A percentile compares a stretch with the other conserved stretches of the same genome.
Conservation (phyloP, 495 filamentous ascomycete genomes). For the Polyplosphaeria fusca region DNA sequence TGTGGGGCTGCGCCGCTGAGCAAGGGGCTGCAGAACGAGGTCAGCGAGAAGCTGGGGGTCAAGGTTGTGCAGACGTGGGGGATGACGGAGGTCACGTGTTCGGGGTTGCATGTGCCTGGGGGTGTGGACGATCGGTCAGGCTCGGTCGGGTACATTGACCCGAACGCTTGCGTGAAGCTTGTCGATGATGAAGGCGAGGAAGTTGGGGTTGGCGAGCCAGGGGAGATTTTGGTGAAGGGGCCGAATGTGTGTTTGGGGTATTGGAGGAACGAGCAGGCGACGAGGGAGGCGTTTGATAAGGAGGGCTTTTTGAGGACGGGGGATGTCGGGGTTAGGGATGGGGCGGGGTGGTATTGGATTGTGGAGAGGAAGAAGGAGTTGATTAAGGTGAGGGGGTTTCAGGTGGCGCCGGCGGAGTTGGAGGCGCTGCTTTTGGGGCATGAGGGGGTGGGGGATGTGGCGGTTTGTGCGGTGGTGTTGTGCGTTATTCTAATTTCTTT, state of each 20-base stretch:
- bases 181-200: constrained; percentile 41
- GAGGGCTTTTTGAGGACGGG: constrained; percentile 43
- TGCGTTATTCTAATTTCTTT: constrained; percentile 8
- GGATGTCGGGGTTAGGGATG: constrained; percentile 39
- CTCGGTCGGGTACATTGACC: constrained; percentile 41
- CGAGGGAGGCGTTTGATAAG: constrained; percentile 39
- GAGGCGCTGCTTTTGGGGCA: constrained; percentile 47
- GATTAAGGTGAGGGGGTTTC: constrained; percentile 48
- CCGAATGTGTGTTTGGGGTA: constrained; percentile 45
- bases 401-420: constrained; percentile 51
- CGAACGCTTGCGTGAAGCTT: constrained; percentile 39
- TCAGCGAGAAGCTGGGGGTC: constrained; percentile 35
- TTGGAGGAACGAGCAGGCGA: constrained; percentile 42
- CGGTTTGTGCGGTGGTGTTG: constrained; percentile 40
- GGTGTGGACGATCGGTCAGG: constrained; percentile 38
- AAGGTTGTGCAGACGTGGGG: constrained; percentile 44
- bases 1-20: constrained; percentile 44
- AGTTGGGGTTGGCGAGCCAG: constrained; percentile 38
- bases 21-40: constrained; percentile 42
- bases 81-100: constrained; percentile 44
- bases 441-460: constrained; percentile 46
- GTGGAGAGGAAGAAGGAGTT: constrained; percentile 47
- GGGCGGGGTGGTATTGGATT: constrained; percentile 42
- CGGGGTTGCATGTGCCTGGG: constrained; percentile 39
- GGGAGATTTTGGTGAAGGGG: constrained; percentile 42